Conservation (phyloP, 306 rosid genomes). For the Malus orientalis region DNA sequence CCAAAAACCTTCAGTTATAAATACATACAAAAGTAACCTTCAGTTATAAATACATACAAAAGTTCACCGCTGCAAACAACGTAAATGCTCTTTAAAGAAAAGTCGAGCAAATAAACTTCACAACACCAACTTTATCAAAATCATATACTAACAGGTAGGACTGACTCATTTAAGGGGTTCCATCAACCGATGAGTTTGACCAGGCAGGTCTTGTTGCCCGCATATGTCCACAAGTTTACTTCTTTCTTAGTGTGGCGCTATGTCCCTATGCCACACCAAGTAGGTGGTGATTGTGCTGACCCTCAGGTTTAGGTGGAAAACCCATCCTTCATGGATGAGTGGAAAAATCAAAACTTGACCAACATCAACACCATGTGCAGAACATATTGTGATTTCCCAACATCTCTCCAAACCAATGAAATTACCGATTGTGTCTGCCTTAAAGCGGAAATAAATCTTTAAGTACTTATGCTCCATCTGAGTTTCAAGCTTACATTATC, state of each 20-base stretch:
- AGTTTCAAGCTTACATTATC: background rate
- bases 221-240: background rate
- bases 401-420: background rate
- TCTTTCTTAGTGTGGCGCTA: background rate
- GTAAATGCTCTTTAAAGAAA: background rate
- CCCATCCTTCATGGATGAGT: background rate
- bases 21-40: background rate
- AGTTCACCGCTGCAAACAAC: background rate
- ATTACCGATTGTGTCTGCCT: background rate
- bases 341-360: background rate
- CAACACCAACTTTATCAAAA: background rate
- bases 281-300: too few species aligned
- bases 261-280: background rate
- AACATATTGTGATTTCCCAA: background rate
- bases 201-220: background rate
- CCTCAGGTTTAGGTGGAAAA: background rate
- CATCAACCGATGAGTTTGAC: background rate
- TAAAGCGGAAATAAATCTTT: background rate
- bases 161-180: background rate
- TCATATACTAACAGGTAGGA: background rate
- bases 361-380: background rate
- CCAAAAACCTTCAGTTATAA: background rate
- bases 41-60: background rate
- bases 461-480: background rate
- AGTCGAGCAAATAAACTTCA: background rate